Evolutionary conservation across 176 grass and related monocot genomes (phyloP).

Genomic region (Themeda triandra): DNA sequence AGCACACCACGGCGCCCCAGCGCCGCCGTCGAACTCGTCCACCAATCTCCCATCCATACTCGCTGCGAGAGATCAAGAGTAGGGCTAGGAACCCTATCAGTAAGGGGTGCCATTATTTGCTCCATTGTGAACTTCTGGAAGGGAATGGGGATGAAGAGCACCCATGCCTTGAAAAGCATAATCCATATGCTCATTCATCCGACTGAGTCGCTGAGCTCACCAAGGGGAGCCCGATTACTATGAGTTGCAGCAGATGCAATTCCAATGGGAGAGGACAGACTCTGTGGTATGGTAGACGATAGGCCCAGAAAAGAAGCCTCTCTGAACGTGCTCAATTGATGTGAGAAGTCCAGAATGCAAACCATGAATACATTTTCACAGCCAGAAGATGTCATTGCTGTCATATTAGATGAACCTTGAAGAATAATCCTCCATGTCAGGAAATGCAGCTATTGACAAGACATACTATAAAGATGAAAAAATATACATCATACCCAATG

Average conservation of each 20-base stretch:
- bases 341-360: constrained; percentile 49
- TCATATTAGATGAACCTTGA: constrained; percentile 39
- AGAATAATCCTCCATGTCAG: constrained; percentile 11
- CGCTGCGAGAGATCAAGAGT: no score
- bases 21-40: no score
- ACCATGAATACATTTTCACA: constrained; percentile 65
- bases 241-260: constrained; percentile 43
- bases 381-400: constrained; percentile 28
- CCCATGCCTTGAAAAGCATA: constrained; percentile 58
- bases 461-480: constrained; percentile 5
- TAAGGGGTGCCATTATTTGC: constrained; percentile 45
- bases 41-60: no score
- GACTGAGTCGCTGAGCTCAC: constrained; percentile 62
- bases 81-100: no score
- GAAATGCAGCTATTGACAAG: constrained; percentile 20
- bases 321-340: constrained; percentile 57
- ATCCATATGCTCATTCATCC: constrained; percentile 55
- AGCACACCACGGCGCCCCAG: no score
- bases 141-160: constrained; percentile 71
- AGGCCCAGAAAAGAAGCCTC: constrained; percentile 55
- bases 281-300: constrained; percentile 66
- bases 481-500: constrained; percentile 50
- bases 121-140: constrained; percentile 72
- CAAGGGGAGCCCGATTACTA: constrained; percentile 30
- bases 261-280: constrained; percentile 67